Evolutionary conservation across 1,284 basidiomycete species (phyloP).

Genomic region (Schizophyllum commune): DNA sequence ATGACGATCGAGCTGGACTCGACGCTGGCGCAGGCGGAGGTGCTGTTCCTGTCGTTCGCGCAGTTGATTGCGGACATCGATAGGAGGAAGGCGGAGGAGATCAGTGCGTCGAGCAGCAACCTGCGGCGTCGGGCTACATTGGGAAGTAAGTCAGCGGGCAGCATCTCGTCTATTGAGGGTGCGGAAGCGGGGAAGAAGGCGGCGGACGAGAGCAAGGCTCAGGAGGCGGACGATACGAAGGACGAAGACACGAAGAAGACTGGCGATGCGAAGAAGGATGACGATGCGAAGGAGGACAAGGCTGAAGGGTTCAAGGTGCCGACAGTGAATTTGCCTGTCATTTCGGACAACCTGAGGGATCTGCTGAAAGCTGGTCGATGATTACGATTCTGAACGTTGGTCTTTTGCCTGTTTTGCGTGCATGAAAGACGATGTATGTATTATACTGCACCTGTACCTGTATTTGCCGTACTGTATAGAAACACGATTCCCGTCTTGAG

Average conservation of each 20-base stretch:
- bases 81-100: conserved; percentile 53
- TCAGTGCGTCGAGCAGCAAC: conserved; percentile 15
- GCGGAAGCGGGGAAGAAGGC: neutral
- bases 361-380: conserved; percentile 37
- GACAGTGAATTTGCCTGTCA: conserved; percentile 25
- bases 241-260: too few species aligned
- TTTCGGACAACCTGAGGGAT: conserved; percentile 54
- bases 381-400: conserved; percentile 1
- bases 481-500: neutral
- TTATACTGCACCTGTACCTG: neutral
- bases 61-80: conserved; percentile 88
- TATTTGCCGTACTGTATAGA: neutral
- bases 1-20: conserved; percentile 92
- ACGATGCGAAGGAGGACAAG: neutral
- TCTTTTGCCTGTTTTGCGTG: neutral
- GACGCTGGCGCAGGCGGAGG: conserved; percentile 89
- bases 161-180: conserved; percentile 10
- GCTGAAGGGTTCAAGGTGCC: neutral
- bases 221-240: too few species aligned
- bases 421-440: conserved; percentile 8
- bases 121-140: conserved; percentile 18
- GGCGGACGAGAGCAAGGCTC: neutral
- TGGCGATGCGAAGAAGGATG: too few species aligned
- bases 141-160: conserved; percentile 5
- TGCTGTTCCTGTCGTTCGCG: conserved; percentile 80